Base-by-base conservation (phyloP, 768 basidiomycete species). In the Hygrocybe coccinea region DNA sequence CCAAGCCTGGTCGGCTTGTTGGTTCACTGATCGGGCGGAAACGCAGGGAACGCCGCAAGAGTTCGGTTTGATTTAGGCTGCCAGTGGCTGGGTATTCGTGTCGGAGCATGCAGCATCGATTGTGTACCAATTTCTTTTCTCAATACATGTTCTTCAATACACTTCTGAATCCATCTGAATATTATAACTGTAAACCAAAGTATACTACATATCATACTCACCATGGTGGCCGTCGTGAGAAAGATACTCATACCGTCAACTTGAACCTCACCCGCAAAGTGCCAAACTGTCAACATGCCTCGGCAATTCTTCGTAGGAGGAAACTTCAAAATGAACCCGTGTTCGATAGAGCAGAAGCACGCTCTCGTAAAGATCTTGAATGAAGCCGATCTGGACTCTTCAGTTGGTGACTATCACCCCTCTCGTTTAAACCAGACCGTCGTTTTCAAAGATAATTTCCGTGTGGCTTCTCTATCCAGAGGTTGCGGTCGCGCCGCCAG, bases 261-360 rank as follows among this genome's bases (percentile, higher is more conserved):
- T n/a, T n/a, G n/a, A n/a, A n/a, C n/a, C n/a, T n/a, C n/a, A n/a
- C n/a, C n/a, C n/a, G n/a, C n/a, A n/a, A n/a, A n/a, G n/a, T n/a
- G n/a, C n/a, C n/a, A 35, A 52, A 10, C 41, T 22, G 21, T 50
- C 62, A 68, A 60, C 51, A 88, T 89, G 89, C 56, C 86, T 59
- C 91, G 92, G 67, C 76, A 83, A 71, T 95, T 95, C 77, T 95
- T 97, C 68, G 93, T 91, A 64, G 95, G 95, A 59, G 91, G 94
- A 29, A 97, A 98, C 82, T 97, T 95, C 84, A 99, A 97, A 79
- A 87, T 98, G 86, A 95, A 97, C 77, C 89, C 89, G 25, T 76
- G 76, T 56, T 81, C 85, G 36, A 76, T 76, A 60, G 78, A 79
- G 60, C 79, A 83, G 62, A 86, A 88, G 71, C 74, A 74, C 60